Percentiles rank a stretch among this genome's conserved stretches.
Conservation (phyloP, 345 rosid species). For the Balakata baccata region DNA sequence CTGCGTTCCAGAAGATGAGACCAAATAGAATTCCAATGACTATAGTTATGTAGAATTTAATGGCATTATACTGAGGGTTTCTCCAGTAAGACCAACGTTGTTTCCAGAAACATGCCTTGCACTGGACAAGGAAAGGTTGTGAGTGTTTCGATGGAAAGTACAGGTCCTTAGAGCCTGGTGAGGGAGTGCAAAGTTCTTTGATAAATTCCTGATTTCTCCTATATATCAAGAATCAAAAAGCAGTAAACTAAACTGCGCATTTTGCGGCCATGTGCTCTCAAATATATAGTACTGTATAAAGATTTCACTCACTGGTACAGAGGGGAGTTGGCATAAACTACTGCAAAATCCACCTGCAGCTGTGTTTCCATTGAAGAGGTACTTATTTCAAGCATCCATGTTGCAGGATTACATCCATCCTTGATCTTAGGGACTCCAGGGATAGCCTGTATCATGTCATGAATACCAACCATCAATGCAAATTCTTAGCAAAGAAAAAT, state of each 20-base stretch:
- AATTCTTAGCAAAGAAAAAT: background rate
- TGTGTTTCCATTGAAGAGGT: slow-evolving; percentile 61
- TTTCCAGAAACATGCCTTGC: slow-evolving; percentile 34
- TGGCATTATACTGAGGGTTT: slow-evolving; percentile 31
- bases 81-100: slow-evolving; percentile 34
- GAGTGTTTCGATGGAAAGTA: slow-evolving; percentile 27
- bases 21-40: slow-evolving; percentile 25
- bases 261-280: background rate
- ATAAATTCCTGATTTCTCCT: slow-evolving; percentile 32
- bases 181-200: slow-evolving; percentile 25
- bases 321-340: slow-evolving; percentile 57
- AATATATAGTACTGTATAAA: background rate
- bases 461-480: background rate
- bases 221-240: background rate
- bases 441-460: slow-evolving; percentile 44
- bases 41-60: slow-evolving; percentile 21
- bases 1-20: slow-evolving; percentile 31
- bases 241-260: background rate
- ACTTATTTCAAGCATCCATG: slow-evolving; percentile 92
- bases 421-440: slow-evolving; percentile 67
- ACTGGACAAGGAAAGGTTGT: slow-evolving; percentile 20
- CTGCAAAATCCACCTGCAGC: slow-evolving; percentile 66
- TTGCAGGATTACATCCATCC: slow-evolving; percentile 80
- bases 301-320: slow-evolving; percentile 51
- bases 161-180: slow-evolving; percentile 25